These are phyloP conservation scores for Aspergillus eucalypticola DNA, from an alignment of 2,329 filamentous ascomycete genomes.

Conservation along the genomic window DNA sequence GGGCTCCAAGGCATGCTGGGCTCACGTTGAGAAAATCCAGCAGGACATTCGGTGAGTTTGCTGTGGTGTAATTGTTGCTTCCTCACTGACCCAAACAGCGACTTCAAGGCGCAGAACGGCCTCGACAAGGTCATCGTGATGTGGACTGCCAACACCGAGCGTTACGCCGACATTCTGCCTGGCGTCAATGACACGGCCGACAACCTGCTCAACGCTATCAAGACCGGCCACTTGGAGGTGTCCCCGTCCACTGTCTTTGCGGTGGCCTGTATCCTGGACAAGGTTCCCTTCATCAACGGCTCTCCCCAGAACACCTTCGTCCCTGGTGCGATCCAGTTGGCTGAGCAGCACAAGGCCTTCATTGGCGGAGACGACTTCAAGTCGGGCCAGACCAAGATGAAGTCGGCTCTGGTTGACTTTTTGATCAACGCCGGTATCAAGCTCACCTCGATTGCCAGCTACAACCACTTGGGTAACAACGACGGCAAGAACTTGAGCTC, in stretches of 20 bases:
- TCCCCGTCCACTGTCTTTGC: constrained; percentile 94
- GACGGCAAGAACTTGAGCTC: constrained; percentile 98
- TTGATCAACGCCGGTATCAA: constrained; percentile 98
- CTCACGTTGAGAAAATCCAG: constrained; percentile 89
- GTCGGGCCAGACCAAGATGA: constrained; percentile 99
- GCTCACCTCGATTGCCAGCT: constrained; percentile 95
- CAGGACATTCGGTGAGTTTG: constrained; percentile 75
- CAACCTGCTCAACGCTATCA: constrained; percentile 85
- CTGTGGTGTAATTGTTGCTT: not conserved
- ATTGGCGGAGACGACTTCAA: constrained; percentile 99
- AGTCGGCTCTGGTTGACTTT: constrained; percentile 97
- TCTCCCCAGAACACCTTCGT: constrained; percentile 99
- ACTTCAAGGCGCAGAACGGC: constrained; percentile 82
- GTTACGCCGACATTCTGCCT: constrained; percentile 81
- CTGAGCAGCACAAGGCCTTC: constrained; percentile 82
- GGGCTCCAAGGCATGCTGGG: constrained; percentile 79
- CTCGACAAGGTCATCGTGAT: constrained; percentile 96
- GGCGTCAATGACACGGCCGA: constrained; percentile 97
- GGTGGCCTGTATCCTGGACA: constrained; percentile 88
- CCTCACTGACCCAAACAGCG: constrained; percentile 47
- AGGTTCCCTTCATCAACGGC: constrained; percentile 94
- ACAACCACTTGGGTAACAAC: constrained; percentile 99
- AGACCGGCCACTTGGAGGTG: constrained; percentile 84
- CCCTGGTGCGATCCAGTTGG: constrained; percentile 84
- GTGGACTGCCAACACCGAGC: constrained; percentile 99